These are phyloP conservation scores for Coleophoma eucalyptorum DNA, from an alignment of 2,329 filamentous ascomycete species.

Conservation along the genomic window DNA sequence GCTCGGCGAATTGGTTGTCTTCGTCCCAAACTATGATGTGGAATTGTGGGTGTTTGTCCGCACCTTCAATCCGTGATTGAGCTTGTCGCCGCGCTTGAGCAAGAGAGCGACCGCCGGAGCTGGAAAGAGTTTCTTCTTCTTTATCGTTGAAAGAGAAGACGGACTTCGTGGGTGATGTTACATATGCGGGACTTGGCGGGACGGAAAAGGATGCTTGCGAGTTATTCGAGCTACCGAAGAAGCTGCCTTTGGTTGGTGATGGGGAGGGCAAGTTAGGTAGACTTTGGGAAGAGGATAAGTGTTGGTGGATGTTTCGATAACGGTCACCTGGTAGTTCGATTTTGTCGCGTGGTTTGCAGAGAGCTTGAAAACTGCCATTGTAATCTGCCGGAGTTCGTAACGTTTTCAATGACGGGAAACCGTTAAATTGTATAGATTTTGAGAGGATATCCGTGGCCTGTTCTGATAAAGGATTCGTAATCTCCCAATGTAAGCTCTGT, in stretches of 20 bases:
- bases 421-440: slow-evolving; percentile 53
- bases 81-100: slow-evolving; percentile 56
- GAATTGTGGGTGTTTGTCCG: slow-evolving; percentile 49
- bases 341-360: slow-evolving; percentile 48
- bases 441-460: slow-evolving; percentile 61
- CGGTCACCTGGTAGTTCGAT: slow-evolving; percentile 23
- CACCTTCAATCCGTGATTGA: slow-evolving; percentile 60
- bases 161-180: not conserved
- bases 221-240: not conserved
- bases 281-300: slow-evolving; percentile 15
- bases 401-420: slow-evolving; percentile 57
- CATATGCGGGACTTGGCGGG: not conserved
- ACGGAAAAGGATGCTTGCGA: not conserved
- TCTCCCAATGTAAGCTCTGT: slow-evolving; percentile 59
- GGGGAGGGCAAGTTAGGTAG: slow-evolving; percentile 12
- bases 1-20: slow-evolving; percentile 44
- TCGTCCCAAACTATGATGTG: slow-evolving; percentile 49
- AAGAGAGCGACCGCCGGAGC: slow-evolving; percentile 13
- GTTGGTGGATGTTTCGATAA: slow-evolving; percentile 22
- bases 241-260: not conserved
- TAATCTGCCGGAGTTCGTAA: slow-evolving; percentile 67
- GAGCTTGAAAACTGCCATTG: slow-evolving; percentile 62
- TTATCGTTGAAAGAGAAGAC: not conserved
- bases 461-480: slow-evolving; percentile 31
- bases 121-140: not conserved